These are phyloP conservation scores for Cladosporium colombiae DNA, from an alignment of 2,329 filamentous ascomycete genomes.

Conservation along the genomic window DNA sequence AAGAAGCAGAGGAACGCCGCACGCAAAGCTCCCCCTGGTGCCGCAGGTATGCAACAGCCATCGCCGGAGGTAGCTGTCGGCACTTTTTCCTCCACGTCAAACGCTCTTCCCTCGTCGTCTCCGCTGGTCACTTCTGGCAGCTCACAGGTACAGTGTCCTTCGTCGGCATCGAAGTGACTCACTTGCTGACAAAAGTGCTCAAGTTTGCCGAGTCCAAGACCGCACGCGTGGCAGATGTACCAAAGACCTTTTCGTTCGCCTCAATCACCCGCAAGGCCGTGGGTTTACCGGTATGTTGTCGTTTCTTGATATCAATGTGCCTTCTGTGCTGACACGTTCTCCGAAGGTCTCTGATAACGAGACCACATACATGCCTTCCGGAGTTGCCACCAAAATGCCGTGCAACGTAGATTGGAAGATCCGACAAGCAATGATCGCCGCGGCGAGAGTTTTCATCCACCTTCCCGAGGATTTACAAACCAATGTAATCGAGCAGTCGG, in stretches of 20 bases:
- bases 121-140: background rate
- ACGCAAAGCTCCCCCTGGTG: background rate
- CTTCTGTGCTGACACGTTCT: background rate
- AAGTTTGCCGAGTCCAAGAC: background rate
- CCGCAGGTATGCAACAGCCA: background rate
- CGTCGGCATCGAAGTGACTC: too few relatives aligned
- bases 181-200: background rate
- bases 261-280: background rate
- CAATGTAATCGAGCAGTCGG: too few relatives aligned
- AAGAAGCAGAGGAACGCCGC: too few relatives aligned
- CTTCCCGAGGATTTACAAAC: too few relatives aligned
- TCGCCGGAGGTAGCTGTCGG: background rate
- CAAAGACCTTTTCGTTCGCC: background rate
- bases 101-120: background rate
- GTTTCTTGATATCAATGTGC: background rate
- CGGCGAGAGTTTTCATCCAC: too few relatives aligned
- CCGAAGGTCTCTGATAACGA: too few relatives aligned
- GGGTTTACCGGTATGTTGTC: background rate
- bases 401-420: too few relatives aligned
- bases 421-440: too few relatives aligned
- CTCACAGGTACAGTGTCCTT: background rate
- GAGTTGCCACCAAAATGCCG: background rate
- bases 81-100: fast-evolving
- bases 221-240: background rate
- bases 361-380: background rate